Evolutionary conservation across 2,329 filamentous ascomycete genomes (phyloP).

Genomic region (Blastomyces gilchristii): DNA sequence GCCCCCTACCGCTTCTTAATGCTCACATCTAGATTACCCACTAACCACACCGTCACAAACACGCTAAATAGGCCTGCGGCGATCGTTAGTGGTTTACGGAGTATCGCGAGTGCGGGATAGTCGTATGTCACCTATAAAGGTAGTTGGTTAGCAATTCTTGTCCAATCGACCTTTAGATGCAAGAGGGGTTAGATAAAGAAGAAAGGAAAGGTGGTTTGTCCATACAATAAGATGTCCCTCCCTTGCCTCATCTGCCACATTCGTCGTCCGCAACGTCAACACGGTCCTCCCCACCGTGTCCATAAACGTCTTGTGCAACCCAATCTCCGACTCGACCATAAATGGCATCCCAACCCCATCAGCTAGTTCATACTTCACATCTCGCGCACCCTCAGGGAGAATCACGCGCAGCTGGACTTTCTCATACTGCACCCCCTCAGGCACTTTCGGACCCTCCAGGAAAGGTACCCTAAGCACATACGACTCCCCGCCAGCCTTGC

Average conservation of each 20-base stretch:
- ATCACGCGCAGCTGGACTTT: conserved; percentile 70
- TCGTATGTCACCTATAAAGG: conserved; percentile 61
- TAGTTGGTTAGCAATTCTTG: not conserved
- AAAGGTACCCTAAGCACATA: conserved; percentile 87
- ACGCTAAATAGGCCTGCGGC: conserved; percentile 62
- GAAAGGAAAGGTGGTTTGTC: conserved; percentile 11
- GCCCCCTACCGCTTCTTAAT: conserved; percentile 50
- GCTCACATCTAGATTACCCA: conserved; percentile 71
- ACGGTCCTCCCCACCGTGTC: conserved; percentile 84
- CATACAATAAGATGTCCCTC: conserved; percentile 65
- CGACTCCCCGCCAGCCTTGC: conserved; percentile 52
- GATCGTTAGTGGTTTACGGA: conserved; percentile 80
- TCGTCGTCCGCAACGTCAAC: conserved; percentile 68
- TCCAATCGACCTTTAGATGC: not conserved
- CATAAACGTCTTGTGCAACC: conserved; percentile 77
- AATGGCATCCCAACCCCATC: conserved; percentile 59
- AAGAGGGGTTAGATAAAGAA: not conserved
- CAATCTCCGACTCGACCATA: conserved; percentile 45
- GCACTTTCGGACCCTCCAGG: conserved; percentile 78
- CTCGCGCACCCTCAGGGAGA: conserved; percentile 78
- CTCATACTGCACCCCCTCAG: conserved; percentile 78
- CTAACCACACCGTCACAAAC: conserved; percentile 62
- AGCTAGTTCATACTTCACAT: conserved; percentile 54
- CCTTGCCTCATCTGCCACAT: conserved; percentile 81
- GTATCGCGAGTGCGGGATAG: conserved; percentile 59